Evolutionary conservation across 805 yeast genomes (phyloP).

Genomic region (Candida adriatica): DNA sequence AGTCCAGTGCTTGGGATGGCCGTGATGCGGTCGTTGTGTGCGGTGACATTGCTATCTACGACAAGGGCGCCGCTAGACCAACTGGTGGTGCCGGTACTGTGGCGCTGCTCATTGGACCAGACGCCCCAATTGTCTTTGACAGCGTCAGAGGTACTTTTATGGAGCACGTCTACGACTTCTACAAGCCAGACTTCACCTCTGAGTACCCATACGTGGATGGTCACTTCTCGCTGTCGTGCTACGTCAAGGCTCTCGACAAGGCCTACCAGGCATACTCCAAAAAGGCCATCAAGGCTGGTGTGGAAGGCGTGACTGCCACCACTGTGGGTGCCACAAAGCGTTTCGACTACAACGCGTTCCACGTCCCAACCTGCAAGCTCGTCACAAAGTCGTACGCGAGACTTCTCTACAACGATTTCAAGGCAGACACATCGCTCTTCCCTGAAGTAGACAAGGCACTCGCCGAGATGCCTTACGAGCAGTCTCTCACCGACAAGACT

Average conservation of each 20-base stretch:
- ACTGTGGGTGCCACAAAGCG: slow-evolving; percentile 62
- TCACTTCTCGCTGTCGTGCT: slow-evolving; percentile 89
- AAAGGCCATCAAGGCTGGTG: slow-evolving; percentile 55
- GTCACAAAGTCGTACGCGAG: slow-evolving; percentile 92
- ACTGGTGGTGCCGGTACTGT: slow-evolving; percentile 99
- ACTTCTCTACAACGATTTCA: slow-evolving; percentile 81
- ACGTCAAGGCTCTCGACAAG: slow-evolving; percentile 85
- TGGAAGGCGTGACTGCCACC: slow-evolving; percentile 38
- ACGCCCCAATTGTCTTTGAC: slow-evolving; percentile 94
- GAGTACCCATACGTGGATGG: slow-evolving; percentile 99
- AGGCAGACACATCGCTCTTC: slow-evolving; percentile 57
- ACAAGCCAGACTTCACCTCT: slow-evolving; percentile 93
- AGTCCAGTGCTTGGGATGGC: slow-evolving; percentile 96
- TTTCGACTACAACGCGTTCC: slow-evolving; percentile 94
- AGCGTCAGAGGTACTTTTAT: slow-evolving; percentile 83
- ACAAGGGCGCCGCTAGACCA: slow-evolving; percentile 97
- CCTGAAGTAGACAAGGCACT: slow-evolving; percentile 48
- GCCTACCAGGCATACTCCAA: slow-evolving; percentile 78
- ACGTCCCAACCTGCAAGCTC: slow-evolving; percentile 95
- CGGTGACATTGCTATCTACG: slow-evolving; percentile 97
- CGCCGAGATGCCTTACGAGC: slow-evolving; percentile 59
- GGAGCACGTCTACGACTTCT: slow-evolving; percentile 97
- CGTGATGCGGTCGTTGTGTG: slow-evolving; percentile 94
- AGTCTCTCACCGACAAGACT: slow-evolving; percentile 68
- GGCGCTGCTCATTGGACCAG: slow-evolving; percentile 92